phyloP scores from a whole-genome alignment of 2,329 filamentous ascomycete genomes.

The Trichoderma sp. region DNA sequence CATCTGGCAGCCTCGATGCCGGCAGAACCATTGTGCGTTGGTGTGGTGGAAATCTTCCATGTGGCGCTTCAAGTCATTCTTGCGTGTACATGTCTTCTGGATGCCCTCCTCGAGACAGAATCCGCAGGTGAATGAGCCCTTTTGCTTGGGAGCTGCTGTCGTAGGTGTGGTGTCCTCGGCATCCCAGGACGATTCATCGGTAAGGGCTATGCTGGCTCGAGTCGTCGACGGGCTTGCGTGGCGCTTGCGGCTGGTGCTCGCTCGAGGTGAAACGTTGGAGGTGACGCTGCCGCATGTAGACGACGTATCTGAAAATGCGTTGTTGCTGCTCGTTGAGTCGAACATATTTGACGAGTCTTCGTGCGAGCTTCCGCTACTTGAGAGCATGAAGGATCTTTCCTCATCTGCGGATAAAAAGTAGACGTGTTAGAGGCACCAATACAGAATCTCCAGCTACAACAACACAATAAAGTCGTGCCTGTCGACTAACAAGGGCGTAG shows the following conservation, averaged over 20 bases:
- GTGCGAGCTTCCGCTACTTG: constrained; percentile 31
- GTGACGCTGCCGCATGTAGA: constrained; percentile 41
- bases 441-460: neutral
- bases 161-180: constrained; percentile 26
- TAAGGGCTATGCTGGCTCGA: constrained; percentile 14
- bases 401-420: constrained; percentile 24
- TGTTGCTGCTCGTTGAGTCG: constrained; percentile 35
- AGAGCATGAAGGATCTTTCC: constrained; percentile 37
- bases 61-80: constrained; percentile 49
- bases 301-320: constrained; percentile 41
- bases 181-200: constrained; percentile 25
- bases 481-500: neutral
- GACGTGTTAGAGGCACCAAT: neutral
- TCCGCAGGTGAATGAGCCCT: constrained; percentile 39
- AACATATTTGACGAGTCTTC: constrained; percentile 38
- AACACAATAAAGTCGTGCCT: neutral
- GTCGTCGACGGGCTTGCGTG: constrained; percentile 25
- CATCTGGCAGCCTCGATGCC: constrained; percentile 43
- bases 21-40: constrained; percentile 47
- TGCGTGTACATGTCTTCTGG: constrained; percentile 44
- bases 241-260: constrained; percentile 34
- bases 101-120: constrained; percentile 45
- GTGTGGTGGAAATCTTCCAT: constrained; percentile 49
- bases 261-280: constrained; percentile 40
- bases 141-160: constrained; percentile 35